phyloP scores from a whole-genome alignment of 2,329 filamentous ascomycete species.

The Atkinsonella texensis region DNA sequence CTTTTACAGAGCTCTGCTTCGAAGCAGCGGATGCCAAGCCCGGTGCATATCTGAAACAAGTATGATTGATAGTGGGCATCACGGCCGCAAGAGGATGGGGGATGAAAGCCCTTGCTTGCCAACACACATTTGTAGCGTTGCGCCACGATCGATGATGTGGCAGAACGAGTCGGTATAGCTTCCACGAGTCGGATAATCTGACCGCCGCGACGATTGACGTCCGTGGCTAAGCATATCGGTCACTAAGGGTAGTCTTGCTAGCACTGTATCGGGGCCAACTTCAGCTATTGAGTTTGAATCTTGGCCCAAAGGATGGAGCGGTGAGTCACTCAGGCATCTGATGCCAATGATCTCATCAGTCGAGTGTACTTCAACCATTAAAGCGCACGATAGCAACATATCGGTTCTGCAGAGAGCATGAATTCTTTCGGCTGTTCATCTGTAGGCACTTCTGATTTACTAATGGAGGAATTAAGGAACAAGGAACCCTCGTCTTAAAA shows the following conservation, averaged over 20 bases:
- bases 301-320: background rate
- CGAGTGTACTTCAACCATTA: no score
- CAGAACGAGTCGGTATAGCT: conserved; percentile 1
- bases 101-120: background rate
- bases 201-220: conserved; percentile 1
- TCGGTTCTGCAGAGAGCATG: no score
- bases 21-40: background rate
- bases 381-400: no score
- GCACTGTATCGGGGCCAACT: background rate
- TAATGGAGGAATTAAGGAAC: background rate
- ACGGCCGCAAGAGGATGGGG: background rate
- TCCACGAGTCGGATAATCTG: background rate
- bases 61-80: background rate
- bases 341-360: background rate
- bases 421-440: background rate
- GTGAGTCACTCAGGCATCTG: background rate
- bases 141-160: background rate
- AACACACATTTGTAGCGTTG: background rate
- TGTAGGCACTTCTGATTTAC: background rate
- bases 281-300: background rate
- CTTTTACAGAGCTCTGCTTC: background rate
- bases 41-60: background rate
- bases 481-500: background rate
- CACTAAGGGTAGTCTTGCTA: background rate
- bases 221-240: background rate